phyloP scores from a whole-genome alignment of 202 grass and related monocot species.

The Digitaria exilis region DNA sequence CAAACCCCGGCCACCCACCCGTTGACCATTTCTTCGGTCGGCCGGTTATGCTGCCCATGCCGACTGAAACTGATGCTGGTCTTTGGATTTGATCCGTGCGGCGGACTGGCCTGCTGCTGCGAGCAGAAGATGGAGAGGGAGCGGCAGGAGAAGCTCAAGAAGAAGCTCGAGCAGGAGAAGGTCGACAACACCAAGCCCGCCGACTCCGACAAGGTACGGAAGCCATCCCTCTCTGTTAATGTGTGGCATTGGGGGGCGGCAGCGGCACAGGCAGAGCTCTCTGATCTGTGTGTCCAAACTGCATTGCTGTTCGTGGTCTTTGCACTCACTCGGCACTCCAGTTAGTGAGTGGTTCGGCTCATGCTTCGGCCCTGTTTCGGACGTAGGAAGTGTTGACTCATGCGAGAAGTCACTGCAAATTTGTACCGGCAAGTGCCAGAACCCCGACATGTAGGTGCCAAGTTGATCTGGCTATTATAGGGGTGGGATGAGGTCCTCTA shows the following conservation, averaged over 20 bases:
- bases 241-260: not conserved
- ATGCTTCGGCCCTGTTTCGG: not conserved
- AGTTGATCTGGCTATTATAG: not conserved
- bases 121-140: slow-evolving; percentile 93
- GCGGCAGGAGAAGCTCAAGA: slow-evolving; percentile 75
- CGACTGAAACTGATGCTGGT: not conserved
- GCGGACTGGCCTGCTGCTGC: not conserved
- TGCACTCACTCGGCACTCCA: not conserved
- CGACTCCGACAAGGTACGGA: slow-evolving; percentile 35
- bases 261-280: not conserved
- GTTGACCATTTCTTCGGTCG: not conserved
- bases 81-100: not conserved
- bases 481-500: not conserved
- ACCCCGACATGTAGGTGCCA: too few species aligned
- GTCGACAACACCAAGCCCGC: slow-evolving; percentile 38
- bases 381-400: too few species aligned
- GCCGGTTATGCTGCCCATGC: not conserved
- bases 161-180: slow-evolving; percentile 62
- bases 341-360: not conserved
- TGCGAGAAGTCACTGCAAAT: too few species aligned
- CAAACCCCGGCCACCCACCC: not conserved
- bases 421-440: too few species aligned
- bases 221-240: not conserved
- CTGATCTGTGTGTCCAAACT: not conserved
- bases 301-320: not conserved